Conservation (phyloP, 768 basidiomycete species). For the Plicaturopsis crispa region DNA sequence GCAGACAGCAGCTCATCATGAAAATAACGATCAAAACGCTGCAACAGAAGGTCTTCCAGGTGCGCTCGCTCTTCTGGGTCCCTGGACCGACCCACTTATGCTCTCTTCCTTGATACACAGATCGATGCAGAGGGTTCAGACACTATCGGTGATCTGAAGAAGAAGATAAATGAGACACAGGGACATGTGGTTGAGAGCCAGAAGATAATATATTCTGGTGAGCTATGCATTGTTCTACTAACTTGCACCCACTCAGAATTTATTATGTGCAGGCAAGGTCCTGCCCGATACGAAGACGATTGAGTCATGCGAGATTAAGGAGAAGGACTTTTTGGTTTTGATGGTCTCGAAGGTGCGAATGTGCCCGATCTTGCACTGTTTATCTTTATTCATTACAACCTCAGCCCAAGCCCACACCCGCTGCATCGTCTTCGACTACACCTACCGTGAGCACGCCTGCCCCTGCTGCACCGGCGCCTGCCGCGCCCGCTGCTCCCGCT, state of each 20-base stretch:
- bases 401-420: slow-evolving; percentile 9
- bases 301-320: slow-evolving; percentile 85
- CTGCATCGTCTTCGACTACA: slow-evolving; percentile 24
- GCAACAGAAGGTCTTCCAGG: slow-evolving; percentile 86
- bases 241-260: slow-evolving; percentile 4
- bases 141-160: slow-evolving; percentile 73
- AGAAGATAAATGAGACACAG: slow-evolving; percentile 72
- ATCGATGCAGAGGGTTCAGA: slow-evolving; percentile 73
- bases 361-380: slow-evolving; percentile 1
- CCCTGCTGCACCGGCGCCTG: slow-evolving; percentile 24
- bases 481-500: slow-evolving; percentile 26
- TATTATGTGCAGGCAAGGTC: slow-evolving; percentile 72
- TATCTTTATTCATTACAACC: slow-evolving; percentile 19
- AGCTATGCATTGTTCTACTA: slow-evolving; percentile 10
- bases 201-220: slow-evolving; percentile 95
- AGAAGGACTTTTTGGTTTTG: slow-evolving; percentile 98
- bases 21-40: slow-evolving; percentile 95
- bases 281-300: slow-evolving; percentile 84
- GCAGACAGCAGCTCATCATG: slow-evolving; percentile 38
- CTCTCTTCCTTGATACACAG: slow-evolving; percentile 24
- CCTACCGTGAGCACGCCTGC: slow-evolving; percentile 21
- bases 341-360: slow-evolving; percentile 89
- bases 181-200: slow-evolving; percentile 68
- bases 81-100: background rate
- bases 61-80: slow-evolving; percentile 19